Percentiles rank a stretch among this genome's conserved stretches.
phyloP scores from a whole-genome alignment of 371 early-diverging fungal genomes.

The Umbelopsis sp. region DNA sequence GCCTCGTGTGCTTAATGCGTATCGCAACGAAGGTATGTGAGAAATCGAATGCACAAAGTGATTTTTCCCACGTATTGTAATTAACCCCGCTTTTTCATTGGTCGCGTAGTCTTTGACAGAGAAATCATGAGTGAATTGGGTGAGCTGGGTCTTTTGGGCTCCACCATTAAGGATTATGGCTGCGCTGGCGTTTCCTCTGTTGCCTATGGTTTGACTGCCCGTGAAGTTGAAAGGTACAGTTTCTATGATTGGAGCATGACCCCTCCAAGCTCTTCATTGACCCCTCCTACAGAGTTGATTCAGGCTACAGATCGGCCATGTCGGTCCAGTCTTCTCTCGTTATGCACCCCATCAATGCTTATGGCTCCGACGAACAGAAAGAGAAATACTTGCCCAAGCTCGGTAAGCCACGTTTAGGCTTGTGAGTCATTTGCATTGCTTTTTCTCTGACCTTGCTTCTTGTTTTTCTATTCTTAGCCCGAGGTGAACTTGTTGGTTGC shows the following conservation, averaged over 20 bases:
- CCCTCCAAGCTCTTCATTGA: background rate
- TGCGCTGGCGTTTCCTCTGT: conserved; percentile 97
- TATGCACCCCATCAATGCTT: conserved; percentile 97
- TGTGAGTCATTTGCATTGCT: background rate
- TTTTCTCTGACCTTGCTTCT: background rate
- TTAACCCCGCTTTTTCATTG: background rate
- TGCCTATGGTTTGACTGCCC: conserved; percentile 95
- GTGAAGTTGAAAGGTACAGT: conserved; percentile 89
- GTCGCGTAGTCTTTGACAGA: conserved; percentile 74
- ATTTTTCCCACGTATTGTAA: conserved; percentile 17
- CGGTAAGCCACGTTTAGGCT: conserved; percentile 48
- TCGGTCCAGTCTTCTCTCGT: conserved; percentile 97
- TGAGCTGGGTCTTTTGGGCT: conserved; percentile 90
- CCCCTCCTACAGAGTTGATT: conserved; percentile 73
- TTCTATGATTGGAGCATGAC: background rate
- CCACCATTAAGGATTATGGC: conserved; percentile 96
- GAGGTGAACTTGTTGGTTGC: conserved; percentile 87
- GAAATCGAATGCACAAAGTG: background rate
- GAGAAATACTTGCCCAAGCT: conserved; percentile 92
- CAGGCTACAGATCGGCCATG: conserved; percentile 98
- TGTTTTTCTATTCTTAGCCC: conserved; percentile 56
- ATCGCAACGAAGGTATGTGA: conserved; percentile 81
- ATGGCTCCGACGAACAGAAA: conserved; percentile 90
- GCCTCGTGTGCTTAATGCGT: conserved; percentile 85
- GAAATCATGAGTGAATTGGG: conserved; percentile 96